Evolutionary conservation across 2,329 filamentous ascomycete genomes (phyloP).

Genomic region (Tolypocladium pustulatum): DNA sequence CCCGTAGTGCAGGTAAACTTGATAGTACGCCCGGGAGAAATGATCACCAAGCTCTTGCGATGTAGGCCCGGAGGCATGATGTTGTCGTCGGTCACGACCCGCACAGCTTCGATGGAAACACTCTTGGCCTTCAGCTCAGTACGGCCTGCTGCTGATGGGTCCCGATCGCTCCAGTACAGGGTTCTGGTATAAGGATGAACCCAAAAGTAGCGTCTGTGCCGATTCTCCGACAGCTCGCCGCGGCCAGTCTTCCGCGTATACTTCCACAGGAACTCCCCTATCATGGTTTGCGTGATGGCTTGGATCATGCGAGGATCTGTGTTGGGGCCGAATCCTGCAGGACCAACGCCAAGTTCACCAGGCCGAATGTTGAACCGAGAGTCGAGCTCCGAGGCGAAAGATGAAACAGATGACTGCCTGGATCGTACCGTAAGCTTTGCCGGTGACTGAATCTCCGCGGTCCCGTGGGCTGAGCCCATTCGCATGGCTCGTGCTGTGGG

Average conservation of each 20-base stretch:
- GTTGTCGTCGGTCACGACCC: conserved; percentile 89
- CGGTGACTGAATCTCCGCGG: conserved; percentile 37
- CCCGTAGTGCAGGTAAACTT: conserved; percentile 93
- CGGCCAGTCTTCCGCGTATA: conserved; percentile 94
- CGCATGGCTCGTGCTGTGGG: conserved; percentile 44
- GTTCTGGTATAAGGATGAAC: conserved; percentile 95
- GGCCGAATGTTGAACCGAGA: conserved; percentile 71
- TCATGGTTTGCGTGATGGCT: conserved; percentile 99
- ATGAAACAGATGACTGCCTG: conserved; percentile 75
- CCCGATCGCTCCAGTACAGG: conserved; percentile 89
- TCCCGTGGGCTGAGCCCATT: conserved; percentile 35
- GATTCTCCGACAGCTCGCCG: conserved; percentile 75
- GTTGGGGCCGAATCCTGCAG: conserved; percentile 52
- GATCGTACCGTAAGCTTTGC: conserved; percentile 22
- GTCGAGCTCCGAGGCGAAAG: conserved; percentile 90
- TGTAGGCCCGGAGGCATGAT: conserved; percentile 90
- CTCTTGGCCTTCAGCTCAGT: conserved; percentile 74
- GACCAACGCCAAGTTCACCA: conserved; percentile 40
- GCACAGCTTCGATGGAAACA: conserved; percentile 84
- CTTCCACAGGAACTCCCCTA: conserved; percentile 97
- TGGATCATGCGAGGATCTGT: conserved; percentile 98
- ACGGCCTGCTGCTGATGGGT: conserved; percentile 71
- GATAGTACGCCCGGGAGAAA: conserved; percentile 78
- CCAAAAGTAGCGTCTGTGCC: conserved; percentile 97
- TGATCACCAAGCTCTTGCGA: conserved; percentile 82